These are phyloP conservation scores for Poa pratensis DNA, from an alignment of 176 grass and related monocot species.

Conservation along the genomic window DNA sequence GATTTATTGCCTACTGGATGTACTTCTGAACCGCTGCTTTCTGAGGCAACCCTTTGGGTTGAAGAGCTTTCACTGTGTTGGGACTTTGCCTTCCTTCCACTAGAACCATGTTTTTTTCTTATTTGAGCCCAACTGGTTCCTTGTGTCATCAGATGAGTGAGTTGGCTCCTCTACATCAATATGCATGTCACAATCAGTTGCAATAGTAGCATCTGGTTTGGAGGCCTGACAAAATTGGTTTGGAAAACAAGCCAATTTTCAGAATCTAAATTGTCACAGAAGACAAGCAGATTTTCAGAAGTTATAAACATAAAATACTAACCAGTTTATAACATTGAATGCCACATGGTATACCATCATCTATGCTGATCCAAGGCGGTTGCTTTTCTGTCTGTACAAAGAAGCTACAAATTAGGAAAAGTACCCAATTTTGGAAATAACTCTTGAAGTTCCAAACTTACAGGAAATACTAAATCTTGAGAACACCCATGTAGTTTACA, in stretches of 20 bases:
- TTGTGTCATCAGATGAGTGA: conserved; percentile 57
- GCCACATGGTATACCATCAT: conserved; percentile 81
- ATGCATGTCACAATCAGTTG: conserved; percentile 47
- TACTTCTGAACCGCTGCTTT: conserved; percentile 87
- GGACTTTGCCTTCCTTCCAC: conserved; percentile 76
- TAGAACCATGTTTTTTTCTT: conserved; percentile 70
- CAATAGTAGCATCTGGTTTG: conserved; percentile 53
- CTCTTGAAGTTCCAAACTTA: conserved; percentile 55
- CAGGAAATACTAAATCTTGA: conserved; percentile 96
- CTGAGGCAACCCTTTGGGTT: conserved; percentile 72
- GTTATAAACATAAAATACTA: conserved; percentile 39
- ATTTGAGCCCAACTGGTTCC: conserved; percentile 45
- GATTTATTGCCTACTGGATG: conserved; percentile 54
- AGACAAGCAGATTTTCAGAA: conserved; percentile 12
- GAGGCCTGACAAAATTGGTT: conserved; percentile 45
- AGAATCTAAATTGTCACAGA: conserved; percentile 32
- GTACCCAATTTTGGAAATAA: conserved; percentile 46
- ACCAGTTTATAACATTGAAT: conserved; percentile 86
- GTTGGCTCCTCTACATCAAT: conserved; percentile 56
- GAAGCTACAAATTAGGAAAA: conserved; percentile 41
- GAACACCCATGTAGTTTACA: conserved; percentile 96
- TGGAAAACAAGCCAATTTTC: conserved; percentile 33
- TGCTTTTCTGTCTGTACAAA: conserved; percentile 86
- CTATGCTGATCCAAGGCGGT: conserved; percentile 56
- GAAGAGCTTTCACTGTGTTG: conserved; percentile 82